Base-by-base conservation (phyloP, 2,329 filamentous ascomycete species). In the Beauveria australis region DNA sequence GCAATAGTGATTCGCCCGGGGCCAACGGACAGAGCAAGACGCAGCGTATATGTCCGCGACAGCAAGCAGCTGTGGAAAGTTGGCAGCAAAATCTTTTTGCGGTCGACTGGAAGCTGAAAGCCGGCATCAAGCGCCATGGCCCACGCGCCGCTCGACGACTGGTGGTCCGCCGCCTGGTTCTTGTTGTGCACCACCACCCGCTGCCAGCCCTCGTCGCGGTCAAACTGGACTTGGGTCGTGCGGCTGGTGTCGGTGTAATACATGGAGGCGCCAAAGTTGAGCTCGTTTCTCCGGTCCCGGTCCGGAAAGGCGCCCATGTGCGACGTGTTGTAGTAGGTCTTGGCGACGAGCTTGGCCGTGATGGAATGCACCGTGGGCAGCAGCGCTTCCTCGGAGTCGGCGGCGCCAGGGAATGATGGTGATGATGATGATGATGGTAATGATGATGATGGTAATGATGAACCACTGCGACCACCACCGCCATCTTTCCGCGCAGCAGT, bases 261-360 rank as follows among this genome's bases (percentile, higher is more conserved):
- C 24, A 59, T 22, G 1, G 57, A 41, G 2, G 37, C 26, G n/a
- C 57, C 48, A 16, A 3, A 53, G 46, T 53, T 53, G 48, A 59
- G 40, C 37, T 53, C 57, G 18, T 24, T 24, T 18, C 48, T 41
- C 9, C 37, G 26, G 9, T 28, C 40, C 9, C 57, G 48, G 30
- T 59, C 57, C 12, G 57, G 57, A 19, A 59, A 59, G 48, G 26
- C 41, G 40, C 57, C 48, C 37, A 53, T 59, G 28, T 59, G 57
- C 8, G 48, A 24, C 8, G 48, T 53, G 28, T 40, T 59, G 41
- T 44, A 59, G 40, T 53, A 47, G 12, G 57, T 59, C 12, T 37
- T 53, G 47, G 57, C 40, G 37, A 59, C 12, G 26, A 59, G 57
- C 26, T 53, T 52, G 10, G 57, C 57, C 18, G 57, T 22, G 37